Evolutionary conservation across 129 eudicot genomes (phyloP), one percentile per base, ranked within the genome.

Genomic region (Artemisia annua): DNA sequence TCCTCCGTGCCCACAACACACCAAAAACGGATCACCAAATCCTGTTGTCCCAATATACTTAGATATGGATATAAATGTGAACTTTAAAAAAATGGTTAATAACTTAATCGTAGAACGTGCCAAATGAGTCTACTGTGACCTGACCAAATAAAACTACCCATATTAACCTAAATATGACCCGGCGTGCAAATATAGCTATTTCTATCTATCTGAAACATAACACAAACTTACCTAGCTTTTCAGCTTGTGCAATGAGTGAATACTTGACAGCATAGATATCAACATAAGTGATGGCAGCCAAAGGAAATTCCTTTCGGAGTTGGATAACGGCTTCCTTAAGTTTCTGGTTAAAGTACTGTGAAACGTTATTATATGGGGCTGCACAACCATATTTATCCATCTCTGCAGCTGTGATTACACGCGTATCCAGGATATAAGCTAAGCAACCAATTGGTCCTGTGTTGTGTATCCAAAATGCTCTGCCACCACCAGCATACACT

Each of bases 361-460:
- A 85, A 28, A 80, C 91, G 8, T 79, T 83, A 67, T 91, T 91
- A 71, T 71, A 83, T 12, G 88, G 88, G 77, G 76, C 74, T n/a
- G 89, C 83, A 68, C 97, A 91, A 2, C 95, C 97, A 57, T 51
- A 39, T 74, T 73, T 72, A 63, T 91, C 97, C 52, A 87, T 72
- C 69, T 83, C 89, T 12, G 83, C 83, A 9, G 88, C 82, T 1
- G 86, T 70, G 63, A 85, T 75, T 50, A 65, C 56, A 15, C 78
- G 75, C 5, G 78, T 58, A 74, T 81, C 91, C 89, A 91, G 57
- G 19, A 85, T 78, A 64, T 87, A 91, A 5, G 95, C 88, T 44
- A 91, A 79, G 76, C 97, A 91, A 54, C 97, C 97, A 26, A 85
- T 80, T 1, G 97, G 97, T 11, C 95, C 97, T 0, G 97, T 91